These are phyloP conservation scores for Hypoxylon sp. DNA, from an alignment of 2,329 filamentous ascomycete species.

Conservation along the genomic window DNA sequence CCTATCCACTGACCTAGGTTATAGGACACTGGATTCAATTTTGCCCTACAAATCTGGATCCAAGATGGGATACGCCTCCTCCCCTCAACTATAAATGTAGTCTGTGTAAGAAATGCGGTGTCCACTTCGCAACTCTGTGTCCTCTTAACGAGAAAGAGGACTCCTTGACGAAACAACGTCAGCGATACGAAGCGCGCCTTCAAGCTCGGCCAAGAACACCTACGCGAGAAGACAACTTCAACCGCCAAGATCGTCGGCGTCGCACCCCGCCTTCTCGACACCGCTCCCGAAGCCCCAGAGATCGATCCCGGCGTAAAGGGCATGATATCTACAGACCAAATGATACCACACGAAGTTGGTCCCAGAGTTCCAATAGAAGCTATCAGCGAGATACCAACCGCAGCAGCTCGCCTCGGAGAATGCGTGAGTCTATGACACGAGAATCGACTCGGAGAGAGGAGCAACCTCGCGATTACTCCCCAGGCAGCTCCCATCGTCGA, in stretches of 20 bases:
- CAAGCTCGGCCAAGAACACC: constrained; percentile 19
- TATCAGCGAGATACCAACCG: neutral
- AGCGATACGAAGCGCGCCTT: constrained; percentile 26
- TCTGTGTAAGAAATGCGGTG: constrained; percentile 52
- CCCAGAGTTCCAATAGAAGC: constrained; percentile 3
- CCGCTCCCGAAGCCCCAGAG: constrained; percentile 25
- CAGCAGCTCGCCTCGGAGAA: constrained; percentile 38
- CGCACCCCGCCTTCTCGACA: constrained; percentile 18
- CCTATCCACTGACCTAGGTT: constrained; percentile 22
- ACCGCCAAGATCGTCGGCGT: constrained; percentile 36
- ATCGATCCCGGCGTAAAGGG: constrained; percentile 2
- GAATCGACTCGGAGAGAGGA: neutral
- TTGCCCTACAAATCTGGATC: constrained; percentile 60
- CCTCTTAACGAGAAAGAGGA: constrained; percentile 51
- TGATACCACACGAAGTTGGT: constrained; percentile 12
- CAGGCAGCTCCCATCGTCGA: neutral
- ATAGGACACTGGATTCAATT: constrained; percentile 56
- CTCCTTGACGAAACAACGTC: constrained; percentile 54
- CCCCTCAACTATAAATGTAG: constrained; percentile 51
- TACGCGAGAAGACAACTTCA: neutral
- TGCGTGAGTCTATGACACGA: constrained; percentile 34
- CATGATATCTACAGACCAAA: constrained; percentile 28
- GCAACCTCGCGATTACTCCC: constrained; percentile 7
- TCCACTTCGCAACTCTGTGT: constrained; percentile 55
- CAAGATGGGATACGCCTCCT: constrained; percentile 53